Base-by-base conservation (phyloP, 768 basidiomycete species). In the Termitomyces sp. region DNA sequence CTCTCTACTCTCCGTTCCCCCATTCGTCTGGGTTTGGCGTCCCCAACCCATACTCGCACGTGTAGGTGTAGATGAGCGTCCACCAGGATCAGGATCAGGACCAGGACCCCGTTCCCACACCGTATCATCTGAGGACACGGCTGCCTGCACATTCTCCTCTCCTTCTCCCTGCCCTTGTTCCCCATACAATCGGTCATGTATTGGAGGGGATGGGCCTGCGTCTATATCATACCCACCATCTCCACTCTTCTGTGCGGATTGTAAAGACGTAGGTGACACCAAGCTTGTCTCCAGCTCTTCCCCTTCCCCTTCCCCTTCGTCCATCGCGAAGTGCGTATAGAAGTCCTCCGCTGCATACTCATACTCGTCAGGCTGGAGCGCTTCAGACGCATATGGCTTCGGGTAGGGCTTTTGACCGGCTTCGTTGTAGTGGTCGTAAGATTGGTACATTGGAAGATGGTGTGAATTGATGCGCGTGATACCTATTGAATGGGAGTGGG, bases 401-500 rank as follows among this genome's bases (percentile, higher is more conserved):
- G 18, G 24, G n/a, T 60, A 50, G 54, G 28, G 33, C 33, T 35
- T 42, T 35, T 56, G 42, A 26, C 36, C 28, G 43, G 44, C 1
- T 47, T 46, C 20, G 26, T 42, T 24, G 33, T 53, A 35, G 33
- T 28, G 13, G 9, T 36, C 52, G 3, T 32, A 7, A 20, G 48
- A 40, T n/a, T 22, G 36, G 16, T 54, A 38, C n/a, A 36, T 20
- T 18, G 35, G 54, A 2, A 28, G 28, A 9, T 36, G 38, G 28
- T 48, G 40, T 8, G 52, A 40, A 13, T 28, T 24, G 38, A 53
- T 28, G 18, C 38, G 38, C 26, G 36, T 28, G 1, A 52, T 8
- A 10, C 52, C 52, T 12, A 42, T 42, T 14, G 52, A 53, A 7
- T 65, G 66, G 14, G 72, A 62, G 47, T 66, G 77, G 53, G 58